Conservation (phyloP, 805 yeast species). For the Isabelozyma pseudorhagii region DNA sequence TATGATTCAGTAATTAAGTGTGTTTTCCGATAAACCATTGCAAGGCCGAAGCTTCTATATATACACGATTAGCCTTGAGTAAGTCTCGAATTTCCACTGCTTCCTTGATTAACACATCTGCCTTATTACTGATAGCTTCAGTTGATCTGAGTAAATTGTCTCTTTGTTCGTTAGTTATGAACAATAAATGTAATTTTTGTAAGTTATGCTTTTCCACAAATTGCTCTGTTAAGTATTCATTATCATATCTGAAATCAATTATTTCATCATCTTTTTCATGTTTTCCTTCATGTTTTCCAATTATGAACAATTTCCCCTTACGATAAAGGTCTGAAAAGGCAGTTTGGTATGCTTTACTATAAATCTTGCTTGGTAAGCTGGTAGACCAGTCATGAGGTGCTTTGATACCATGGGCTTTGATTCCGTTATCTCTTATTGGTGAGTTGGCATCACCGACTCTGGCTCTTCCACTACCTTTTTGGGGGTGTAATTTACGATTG, state of each 20-base stretch:
- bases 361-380: slow-evolving; percentile 67
- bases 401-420: slow-evolving; percentile 81
- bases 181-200: slow-evolving; percentile 54
- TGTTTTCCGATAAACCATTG: slow-evolving; percentile 46
- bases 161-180: slow-evolving; percentile 61
- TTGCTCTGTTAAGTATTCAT: slow-evolving; percentile 46
- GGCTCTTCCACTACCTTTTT: slow-evolving; percentile 94
- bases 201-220: slow-evolving; percentile 50
- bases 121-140: slow-evolving; percentile 46
- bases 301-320: slow-evolving; percentile 64
- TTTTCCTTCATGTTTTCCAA: slow-evolving; percentile 49
- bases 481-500: slow-evolving; percentile 76
- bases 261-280: slow-evolving; percentile 13
- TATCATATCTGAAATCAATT: slow-evolving; percentile 37
- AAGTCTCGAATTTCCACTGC: slow-evolving; percentile 81
- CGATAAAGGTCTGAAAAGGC: slow-evolving; percentile 83
- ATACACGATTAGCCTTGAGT: slow-evolving; percentile 72
- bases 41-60: slow-evolving; percentile 70
- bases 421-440: slow-evolving; percentile 87
- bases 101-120: slow-evolving; percentile 69
- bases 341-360: slow-evolving; percentile 70
- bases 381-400: slow-evolving; percentile 91
- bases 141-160: slow-evolving; percentile 61
- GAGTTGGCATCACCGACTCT: slow-evolving; percentile 95
- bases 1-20: not conserved